These are phyloP conservation scores for Micromonas pusilla DNA, from an alignment of 139 green algal genomes.

Conservation along the genomic window DNA sequence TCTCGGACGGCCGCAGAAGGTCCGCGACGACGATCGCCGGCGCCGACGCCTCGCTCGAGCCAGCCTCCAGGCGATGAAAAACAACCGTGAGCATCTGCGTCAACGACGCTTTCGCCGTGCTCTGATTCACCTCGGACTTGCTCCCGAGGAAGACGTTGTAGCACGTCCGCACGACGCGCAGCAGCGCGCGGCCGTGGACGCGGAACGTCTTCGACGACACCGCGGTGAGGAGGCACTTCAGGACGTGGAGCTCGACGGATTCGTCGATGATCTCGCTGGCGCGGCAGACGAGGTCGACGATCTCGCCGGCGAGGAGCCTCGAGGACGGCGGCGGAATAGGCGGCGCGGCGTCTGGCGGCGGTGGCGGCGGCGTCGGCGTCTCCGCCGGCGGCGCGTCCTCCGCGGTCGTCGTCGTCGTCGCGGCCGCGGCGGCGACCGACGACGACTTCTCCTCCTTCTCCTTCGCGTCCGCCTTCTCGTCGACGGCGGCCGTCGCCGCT, in stretches of 20 bases:
- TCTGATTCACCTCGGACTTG: conserved; percentile 67
- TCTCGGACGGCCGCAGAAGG: conserved; percentile 36
- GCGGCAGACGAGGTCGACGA: conserved; percentile 40
- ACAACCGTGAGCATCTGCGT: conserved; percentile 96
- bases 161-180: conserved; percentile 75
- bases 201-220: conserved; percentile 70
- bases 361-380: neutral
- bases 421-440: conserved; percentile 16
- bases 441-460: conserved; percentile 22
- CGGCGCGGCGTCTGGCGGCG: too few species aligned
- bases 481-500: conserved; percentile 10
- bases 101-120: conserved; percentile 86
- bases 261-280: conserved; percentile 92
- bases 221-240: conserved; percentile 81
- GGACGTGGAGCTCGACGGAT: conserved; percentile 78
- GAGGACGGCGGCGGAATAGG: neutral
- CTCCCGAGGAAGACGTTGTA: conserved; percentile 87
- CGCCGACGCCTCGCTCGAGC: conserved; percentile 44
- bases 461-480: neutral
- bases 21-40: conserved; percentile 46
- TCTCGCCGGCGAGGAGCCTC: neutral
- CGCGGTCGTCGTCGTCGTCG: conserved; percentile 2
- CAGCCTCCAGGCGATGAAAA: conserved; percentile 90
- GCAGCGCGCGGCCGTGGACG: conserved; percentile 53
- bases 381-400: too few species aligned